These are phyloP conservation scores for Agaricus sinodeliciosus DNA, from an alignment of 768 basidiomycete species.

Conservation along the genomic window DNA sequence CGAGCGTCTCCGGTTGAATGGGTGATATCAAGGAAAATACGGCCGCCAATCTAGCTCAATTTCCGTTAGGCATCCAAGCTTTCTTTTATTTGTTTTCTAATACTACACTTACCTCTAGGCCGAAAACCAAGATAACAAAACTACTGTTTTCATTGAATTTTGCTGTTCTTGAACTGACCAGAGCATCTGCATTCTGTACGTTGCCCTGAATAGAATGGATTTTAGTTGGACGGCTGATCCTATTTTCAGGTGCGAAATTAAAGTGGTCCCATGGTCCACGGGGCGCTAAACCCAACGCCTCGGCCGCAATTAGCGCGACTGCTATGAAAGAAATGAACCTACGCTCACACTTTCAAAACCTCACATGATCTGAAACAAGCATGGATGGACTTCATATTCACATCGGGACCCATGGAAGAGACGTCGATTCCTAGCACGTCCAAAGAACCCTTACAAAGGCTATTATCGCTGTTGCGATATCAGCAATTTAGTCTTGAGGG, in stretches of 20 bases:
- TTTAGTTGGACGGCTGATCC: neutral
- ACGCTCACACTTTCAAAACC: neutral
- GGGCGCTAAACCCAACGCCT: neutral
- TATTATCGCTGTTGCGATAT: too few relatives aligned
- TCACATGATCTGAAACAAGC: neutral
- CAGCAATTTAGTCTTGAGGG: too few relatives aligned
- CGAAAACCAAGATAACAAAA: neutral
- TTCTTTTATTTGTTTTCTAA: neutral
- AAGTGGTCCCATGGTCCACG: conserved; percentile 4
- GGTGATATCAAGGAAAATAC: conserved; percentile 23
- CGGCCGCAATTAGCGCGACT: neutral
- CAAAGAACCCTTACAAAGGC: too few relatives aligned
- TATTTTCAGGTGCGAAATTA: conserved; percentile 2
- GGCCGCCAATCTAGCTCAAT: conserved; percentile 24
- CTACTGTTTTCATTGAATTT: neutral
- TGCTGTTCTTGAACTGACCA: neutral
- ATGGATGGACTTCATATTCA: neutral
- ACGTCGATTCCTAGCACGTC: neutral
- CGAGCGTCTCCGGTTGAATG: conserved; percentile 21
- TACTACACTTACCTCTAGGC: neutral
- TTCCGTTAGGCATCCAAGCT: neutral
- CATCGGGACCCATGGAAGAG: neutral
- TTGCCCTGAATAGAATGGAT: conserved; percentile 1
- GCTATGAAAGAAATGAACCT: neutral
- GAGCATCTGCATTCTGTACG: neutral